A percentile compares a stretch with the other conserved stretches of the same genome.
phyloP scores from a whole-genome alignment of 1,284 basidiomycete species.

The Moesziomyces parantarcticus region DNA sequence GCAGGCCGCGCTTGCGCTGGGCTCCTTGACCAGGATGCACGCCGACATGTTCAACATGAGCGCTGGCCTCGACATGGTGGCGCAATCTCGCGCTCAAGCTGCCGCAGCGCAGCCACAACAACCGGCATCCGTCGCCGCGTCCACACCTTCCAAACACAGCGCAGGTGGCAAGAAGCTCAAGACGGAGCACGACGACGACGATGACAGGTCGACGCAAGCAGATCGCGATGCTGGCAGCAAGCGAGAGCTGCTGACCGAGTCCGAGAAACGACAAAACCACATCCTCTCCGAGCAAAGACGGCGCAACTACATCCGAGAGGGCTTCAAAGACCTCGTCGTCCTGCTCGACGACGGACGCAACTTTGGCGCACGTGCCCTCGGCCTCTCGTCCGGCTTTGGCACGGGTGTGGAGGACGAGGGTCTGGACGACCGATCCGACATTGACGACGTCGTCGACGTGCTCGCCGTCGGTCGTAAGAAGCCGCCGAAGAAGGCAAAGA shows the following conservation, averaged over 20 bases:
- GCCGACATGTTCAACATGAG: slow-evolving; percentile 53
- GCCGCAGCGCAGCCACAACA: slow-evolving; percentile 10
- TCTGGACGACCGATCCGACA: slow-evolving; percentile 61
- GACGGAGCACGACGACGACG: slow-evolving; percentile 50
- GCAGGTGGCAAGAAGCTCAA: slow-evolving; percentile 54
- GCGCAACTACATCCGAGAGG: slow-evolving; percentile 65
- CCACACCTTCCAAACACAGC: slow-evolving; percentile 2
- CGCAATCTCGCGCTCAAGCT: slow-evolving; percentile 6
- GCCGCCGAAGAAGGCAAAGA: slow-evolving; percentile 53
- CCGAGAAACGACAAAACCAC: slow-evolving; percentile 63
- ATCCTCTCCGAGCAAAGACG: slow-evolving; percentile 65
- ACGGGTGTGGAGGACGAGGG: slow-evolving; percentile 67
- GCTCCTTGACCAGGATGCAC: slow-evolving; percentile 45
- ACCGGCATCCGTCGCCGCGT: slow-evolving; percentile 5
- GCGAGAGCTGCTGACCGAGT: slow-evolving; percentile 56
- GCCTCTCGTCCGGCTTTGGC: slow-evolving; percentile 62
- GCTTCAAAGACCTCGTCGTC: slow-evolving; percentile 64
- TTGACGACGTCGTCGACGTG: slow-evolving; percentile 57
- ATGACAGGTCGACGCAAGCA: slow-evolving; percentile 1
- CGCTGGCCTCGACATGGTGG: slow-evolving; percentile 34
- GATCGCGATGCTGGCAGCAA: slow-evolving; percentile 25
- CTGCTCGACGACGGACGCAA: slow-evolving; percentile 63
- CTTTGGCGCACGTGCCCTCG: slow-evolving; percentile 64
- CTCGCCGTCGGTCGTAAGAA: slow-evolving; percentile 49
- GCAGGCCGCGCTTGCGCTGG: slow-evolving; percentile 38